These are phyloP conservation scores for Leccinum aurantiacum DNA, from an alignment of 768 basidiomycete species.

Conservation along the genomic window DNA sequence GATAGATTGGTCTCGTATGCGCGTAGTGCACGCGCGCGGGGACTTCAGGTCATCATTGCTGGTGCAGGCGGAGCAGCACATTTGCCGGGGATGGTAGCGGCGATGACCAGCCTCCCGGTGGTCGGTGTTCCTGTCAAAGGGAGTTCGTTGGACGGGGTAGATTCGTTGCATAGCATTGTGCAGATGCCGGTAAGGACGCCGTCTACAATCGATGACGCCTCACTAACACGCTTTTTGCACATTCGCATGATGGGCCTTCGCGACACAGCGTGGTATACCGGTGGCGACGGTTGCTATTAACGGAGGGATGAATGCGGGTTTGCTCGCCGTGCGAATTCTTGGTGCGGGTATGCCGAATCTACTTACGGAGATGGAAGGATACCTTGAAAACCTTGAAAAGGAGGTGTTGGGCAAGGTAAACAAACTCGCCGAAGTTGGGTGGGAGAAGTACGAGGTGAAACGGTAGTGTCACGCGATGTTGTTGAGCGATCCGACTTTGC, in stretches of 20 bases:
- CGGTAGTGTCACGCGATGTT: constrained; percentile 12
- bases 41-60: constrained; percentile 78
- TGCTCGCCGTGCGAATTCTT: constrained; percentile 90
- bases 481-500: too few species aligned
- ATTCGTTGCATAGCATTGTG: constrained; percentile 95
- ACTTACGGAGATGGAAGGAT: constrained; percentile 65
- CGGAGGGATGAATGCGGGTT: constrained; percentile 89
- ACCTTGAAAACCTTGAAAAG: constrained; percentile 63
- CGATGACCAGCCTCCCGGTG: constrained; percentile 89
- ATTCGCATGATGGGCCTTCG: background rate
- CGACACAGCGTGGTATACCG: constrained; percentile 82
- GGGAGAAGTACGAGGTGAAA: constrained; percentile 74
- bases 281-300: constrained; percentile 98
- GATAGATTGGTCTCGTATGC: constrained; percentile 84
- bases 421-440: constrained; percentile 75
- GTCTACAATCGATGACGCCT: background rate
- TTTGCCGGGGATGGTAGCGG: constrained; percentile 97
- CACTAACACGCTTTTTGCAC: background rate
- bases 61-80: constrained; percentile 99
- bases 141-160: constrained; percentile 90
- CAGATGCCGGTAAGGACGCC: constrained; percentile 88
- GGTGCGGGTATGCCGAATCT: constrained; percentile 70
- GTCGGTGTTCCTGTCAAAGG: constrained; percentile 98
- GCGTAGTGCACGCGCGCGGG: constrained; percentile 63
- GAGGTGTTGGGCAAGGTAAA: constrained; percentile 82